phyloP scores from a whole-genome alignment of 768 basidiomycete species.

The Sistotremastrum suecicum region DNA sequence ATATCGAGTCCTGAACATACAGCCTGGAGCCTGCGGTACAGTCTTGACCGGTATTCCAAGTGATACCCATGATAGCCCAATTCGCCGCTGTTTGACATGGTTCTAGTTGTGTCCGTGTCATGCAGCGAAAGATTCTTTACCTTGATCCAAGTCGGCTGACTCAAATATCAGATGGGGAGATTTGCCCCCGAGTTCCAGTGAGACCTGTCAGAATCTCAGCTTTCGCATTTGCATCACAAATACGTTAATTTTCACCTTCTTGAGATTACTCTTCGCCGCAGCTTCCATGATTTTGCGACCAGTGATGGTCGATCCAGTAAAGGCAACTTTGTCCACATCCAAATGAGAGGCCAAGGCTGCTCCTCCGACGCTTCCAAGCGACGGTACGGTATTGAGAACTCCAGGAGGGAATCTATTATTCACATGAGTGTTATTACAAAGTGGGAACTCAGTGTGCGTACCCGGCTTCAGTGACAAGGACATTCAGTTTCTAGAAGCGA shows the following conservation, averaged over 20 bases:
- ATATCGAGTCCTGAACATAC: slow-evolving; percentile 77
- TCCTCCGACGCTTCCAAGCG: slow-evolving; percentile 69
- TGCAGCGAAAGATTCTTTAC: slow-evolving; percentile 21
- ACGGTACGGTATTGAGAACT: slow-evolving; percentile 80
- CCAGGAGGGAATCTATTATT: slow-evolving; percentile 69
- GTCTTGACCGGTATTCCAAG: slow-evolving; percentile 85
- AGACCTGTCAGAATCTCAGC: slow-evolving; percentile 34
- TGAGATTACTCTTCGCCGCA: slow-evolving; percentile 85
- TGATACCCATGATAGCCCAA: slow-evolving; percentile 78
- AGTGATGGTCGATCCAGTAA: slow-evolving; percentile 84
- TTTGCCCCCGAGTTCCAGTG: slow-evolving; percentile 90
- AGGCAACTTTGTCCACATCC: slow-evolving; percentile 89
- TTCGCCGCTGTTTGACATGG: slow-evolving; percentile 41
- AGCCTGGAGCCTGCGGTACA: slow-evolving; percentile 87
- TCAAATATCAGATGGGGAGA: slow-evolving; percentile 83
- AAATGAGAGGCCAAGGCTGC: slow-evolving; percentile 70
- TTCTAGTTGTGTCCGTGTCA: background rate
- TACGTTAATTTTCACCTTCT: slow-evolving; percentile 43
- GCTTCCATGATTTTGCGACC: slow-evolving; percentile 87
- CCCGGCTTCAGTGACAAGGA: slow-evolving; percentile 76
- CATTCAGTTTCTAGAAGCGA: slow-evolving; percentile 53
- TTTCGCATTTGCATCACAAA: background rate
- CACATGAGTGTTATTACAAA: slow-evolving; percentile 1
- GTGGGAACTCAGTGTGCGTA: slow-evolving; percentile 17
- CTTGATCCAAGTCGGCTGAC: slow-evolving; percentile 82